Base-by-base conservation (phyloP, 257 asterid species). In the Leptodermis oblonga region DNA sequence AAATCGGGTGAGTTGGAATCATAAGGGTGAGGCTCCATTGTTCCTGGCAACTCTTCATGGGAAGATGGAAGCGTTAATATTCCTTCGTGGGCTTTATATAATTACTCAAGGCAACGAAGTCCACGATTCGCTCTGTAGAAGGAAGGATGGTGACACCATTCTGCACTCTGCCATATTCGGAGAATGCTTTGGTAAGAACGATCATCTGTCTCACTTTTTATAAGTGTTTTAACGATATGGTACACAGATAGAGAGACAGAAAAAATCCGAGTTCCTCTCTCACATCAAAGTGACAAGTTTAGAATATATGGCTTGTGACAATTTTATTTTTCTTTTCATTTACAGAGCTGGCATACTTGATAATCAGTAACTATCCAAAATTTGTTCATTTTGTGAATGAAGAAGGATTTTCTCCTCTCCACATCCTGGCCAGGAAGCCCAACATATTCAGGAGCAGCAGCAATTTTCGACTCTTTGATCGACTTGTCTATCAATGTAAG, bases 321-420 rank as follows among this genome's bases (percentile, higher is more conserved):
- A n/a, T n/a, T n/a, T n/a, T n/a, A n/a, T n/a, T n/a, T n/a, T n/a
- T 17, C 54, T 1, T 48, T 20, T 48, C 20, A 22, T 49, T 55
- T 55, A 62, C 81, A 83, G 91, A 30, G 8, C 70, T 83, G 72
- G 84, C 88, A 22, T 28, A 62, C 54, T 49, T 62, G 75, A 83
- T 83, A 70, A 81, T 86, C 15, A 5, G 5, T 0, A 0, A 14
- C n/a, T 74, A 76, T 41, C 65, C 58, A 43, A 52, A 15, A 20
- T 78, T 82, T 48, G 75, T 77, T 14, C 25, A 74, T 41, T 60
- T 3, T 3, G 70, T 72, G 22, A 86, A 86, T 26, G 60, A 30
- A 26, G 78, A 81, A 3, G 91, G 91, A 65, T 77, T 73, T 53
- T 75, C 84, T n/a, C 88, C 91, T 1, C 83, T 86, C 59, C 88